Evolutionary conservation across 2,329 filamentous ascomycete genomes (phyloP).

Genomic region (Xylaria sp.): DNA sequence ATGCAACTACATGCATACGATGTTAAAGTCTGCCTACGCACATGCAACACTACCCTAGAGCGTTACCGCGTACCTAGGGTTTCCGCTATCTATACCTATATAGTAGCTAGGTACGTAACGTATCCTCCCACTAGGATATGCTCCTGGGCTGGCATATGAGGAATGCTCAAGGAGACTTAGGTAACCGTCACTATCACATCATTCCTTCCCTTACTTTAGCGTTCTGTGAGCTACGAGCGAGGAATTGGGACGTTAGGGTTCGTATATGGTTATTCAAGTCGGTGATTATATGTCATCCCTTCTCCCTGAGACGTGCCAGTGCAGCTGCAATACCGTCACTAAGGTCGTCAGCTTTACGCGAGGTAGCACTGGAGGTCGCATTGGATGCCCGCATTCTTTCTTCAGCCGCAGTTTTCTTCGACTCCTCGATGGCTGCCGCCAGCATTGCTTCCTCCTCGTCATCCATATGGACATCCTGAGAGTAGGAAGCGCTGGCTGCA

Average conservation of each 20-base stretch:
- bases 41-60: background rate
- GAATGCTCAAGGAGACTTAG: slow-evolving; percentile 6
- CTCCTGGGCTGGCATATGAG: slow-evolving; percentile 13
- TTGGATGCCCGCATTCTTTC: slow-evolving; percentile 41
- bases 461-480: slow-evolving; percentile 53
- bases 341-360: slow-evolving; percentile 56
- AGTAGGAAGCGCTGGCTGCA: background rate
- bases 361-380: slow-evolving; percentile 33
- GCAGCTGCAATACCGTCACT: slow-evolving; percentile 70
- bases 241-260: background rate
- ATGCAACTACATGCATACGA: slow-evolving; percentile 25
- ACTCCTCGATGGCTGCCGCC: slow-evolving; percentile 59
- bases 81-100: too few species aligned
- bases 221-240: background rate
- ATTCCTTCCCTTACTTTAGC: background rate
- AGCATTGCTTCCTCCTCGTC: slow-evolving; percentile 62
- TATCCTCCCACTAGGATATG: slow-evolving; percentile 24
- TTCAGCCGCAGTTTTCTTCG: slow-evolving; percentile 53
- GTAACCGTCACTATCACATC: background rate
- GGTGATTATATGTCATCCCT: slow-evolving; percentile 43
- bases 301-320: slow-evolving; percentile 66
- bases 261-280: slow-evolving; percentile 17
- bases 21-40: too few species aligned
- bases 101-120: slow-evolving; percentile 32
- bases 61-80: too few species aligned